phyloP scores from a whole-genome alignment of 2,329 filamentous ascomycete species.

The Rosellinia necatrix region DNA sequence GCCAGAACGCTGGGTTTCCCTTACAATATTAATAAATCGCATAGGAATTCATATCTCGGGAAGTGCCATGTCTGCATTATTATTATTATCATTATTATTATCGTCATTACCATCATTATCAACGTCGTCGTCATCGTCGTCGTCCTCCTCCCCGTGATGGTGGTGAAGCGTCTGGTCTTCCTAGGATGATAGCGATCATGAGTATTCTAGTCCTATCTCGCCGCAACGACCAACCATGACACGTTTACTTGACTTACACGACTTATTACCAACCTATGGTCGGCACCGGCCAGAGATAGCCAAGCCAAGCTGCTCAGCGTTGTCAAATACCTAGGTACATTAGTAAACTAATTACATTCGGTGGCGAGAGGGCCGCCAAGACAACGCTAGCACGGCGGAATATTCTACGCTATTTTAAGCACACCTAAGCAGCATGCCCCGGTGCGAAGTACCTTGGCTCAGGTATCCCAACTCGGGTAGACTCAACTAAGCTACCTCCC shows the following conservation, averaged over 20 bases:
- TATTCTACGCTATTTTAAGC: constrained; percentile 26
- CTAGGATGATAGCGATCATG: not conserved
- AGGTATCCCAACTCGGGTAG: too few relatives aligned
- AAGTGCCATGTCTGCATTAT: too few relatives aligned
- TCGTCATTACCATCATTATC: too few relatives aligned
- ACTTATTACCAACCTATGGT: not conserved
- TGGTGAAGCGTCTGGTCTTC: too few relatives aligned
- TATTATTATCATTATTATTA: too few relatives aligned
- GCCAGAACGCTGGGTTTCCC: constrained; percentile 10
- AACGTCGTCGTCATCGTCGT: too few relatives aligned
- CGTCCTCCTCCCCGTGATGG: too few relatives aligned
- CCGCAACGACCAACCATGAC: too few relatives aligned
- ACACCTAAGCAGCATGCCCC: too few relatives aligned
- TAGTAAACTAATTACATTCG: constrained; percentile 18
- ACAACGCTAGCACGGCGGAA: constrained; percentile 13
- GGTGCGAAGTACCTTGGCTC: too few relatives aligned
- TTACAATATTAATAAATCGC: constrained; percentile 1
- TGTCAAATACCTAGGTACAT: constrained; percentile 25
- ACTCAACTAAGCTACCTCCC: too few relatives aligned
- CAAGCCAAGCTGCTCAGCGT: constrained; percentile 3
- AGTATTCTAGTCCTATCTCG: not conserved
- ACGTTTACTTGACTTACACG: too few relatives aligned
- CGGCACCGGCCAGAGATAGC: not conserved
- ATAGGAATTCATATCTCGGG: constrained; percentile 10
- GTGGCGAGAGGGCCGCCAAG: constrained; percentile 22